Evolutionary conservation across 192 early-diverging fungal species (phyloP).

Genomic region (Mycoemilia scoparia): DNA sequence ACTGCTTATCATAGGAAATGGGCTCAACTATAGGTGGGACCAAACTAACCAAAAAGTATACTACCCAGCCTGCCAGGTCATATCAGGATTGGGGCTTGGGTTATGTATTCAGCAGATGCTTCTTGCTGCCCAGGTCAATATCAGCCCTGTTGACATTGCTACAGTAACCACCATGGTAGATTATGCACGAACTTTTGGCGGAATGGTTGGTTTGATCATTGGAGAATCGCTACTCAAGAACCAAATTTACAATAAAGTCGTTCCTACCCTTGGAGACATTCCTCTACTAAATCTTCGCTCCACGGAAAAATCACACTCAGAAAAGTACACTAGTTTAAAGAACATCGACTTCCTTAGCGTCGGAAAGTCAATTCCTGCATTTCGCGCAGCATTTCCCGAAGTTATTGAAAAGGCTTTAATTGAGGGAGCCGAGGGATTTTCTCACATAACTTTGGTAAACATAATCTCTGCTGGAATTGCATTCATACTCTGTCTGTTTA

Average conservation of each 20-base stretch:
- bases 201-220: conserved; percentile 27
- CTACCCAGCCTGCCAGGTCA: conserved; percentile 14
- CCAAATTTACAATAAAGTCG: conserved; percentile 15
- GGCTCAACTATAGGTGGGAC: conserved; percentile 20
- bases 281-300: no score
- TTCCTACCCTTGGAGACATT: conserved; percentile 5
- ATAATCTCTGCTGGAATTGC: no score
- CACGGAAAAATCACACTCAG: no score
- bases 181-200: conserved; percentile 29
- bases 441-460: conserved; percentile 20
- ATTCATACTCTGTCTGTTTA: no score
- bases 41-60: conserved; percentile 2
- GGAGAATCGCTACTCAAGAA: conserved; percentile 25
- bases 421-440: conserved; percentile 9
- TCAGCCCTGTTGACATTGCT: conserved; percentile 17
- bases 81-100: conserved; percentile 24
- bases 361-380: conserved; percentile 14
- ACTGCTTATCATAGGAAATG: conserved; percentile 19
- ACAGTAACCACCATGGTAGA: conserved; percentile 26
- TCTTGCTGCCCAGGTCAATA: conserved; percentile 17
- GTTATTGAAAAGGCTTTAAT: conserved; percentile 4
- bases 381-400: conserved; percentile 8
- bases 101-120: conserved; percentile 29
- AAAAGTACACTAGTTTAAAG: no score
- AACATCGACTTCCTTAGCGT: conserved; percentile 15